Percentiles rank a stretch among this genome's conserved stretches.
Evolutionary conservation across 164 flowering plant species (phyloP).

Genomic region (Macadamia tetraphylla): DNA sequence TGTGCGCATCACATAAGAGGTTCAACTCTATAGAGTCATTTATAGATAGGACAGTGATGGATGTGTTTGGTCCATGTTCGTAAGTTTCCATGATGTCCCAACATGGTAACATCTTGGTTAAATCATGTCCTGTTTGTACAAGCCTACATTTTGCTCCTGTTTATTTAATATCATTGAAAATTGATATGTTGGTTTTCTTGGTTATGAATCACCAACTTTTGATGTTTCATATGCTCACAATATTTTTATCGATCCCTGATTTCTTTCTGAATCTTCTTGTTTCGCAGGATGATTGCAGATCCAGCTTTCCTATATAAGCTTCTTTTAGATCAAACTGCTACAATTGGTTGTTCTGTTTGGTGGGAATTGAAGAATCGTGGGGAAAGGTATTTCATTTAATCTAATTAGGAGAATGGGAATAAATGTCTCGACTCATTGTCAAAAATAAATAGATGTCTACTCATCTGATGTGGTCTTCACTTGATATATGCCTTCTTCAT

Average conservation of each 20-base stretch:
- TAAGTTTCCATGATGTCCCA: too few species aligned
- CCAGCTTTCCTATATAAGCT: conserved; percentile 76
- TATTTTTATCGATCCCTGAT: neutral
- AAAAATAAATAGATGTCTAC: too few species aligned
- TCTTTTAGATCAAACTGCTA: conserved; percentile 72
- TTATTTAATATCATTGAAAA: neutral
- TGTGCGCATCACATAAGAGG: too few species aligned
- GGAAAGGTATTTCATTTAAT: conserved; percentile 48
- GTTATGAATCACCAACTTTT: too few species aligned
- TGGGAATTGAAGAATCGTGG: conserved; percentile 89
- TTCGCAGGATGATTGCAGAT: conserved; percentile 91
- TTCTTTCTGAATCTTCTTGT: conserved; percentile 6
- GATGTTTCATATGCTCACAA: too few species aligned
- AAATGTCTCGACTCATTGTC: neutral
- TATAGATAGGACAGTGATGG: too few species aligned
- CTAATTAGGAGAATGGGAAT: neutral
- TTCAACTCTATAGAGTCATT: too few species aligned
- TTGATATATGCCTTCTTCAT: conserved; percentile 4
- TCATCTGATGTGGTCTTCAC: neutral
- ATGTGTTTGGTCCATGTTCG: too few species aligned
- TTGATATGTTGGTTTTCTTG: too few species aligned
- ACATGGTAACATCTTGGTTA: too few species aligned
- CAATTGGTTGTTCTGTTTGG: conserved; percentile 84
- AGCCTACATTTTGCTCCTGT: neutral
- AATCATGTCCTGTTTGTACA: neutral